Percentiles rank a stretch among this genome's conserved stretches.
Conservation (phyloP, 2,329 filamentous ascomycete species). For the Clarireedia monteithiana region DNA sequence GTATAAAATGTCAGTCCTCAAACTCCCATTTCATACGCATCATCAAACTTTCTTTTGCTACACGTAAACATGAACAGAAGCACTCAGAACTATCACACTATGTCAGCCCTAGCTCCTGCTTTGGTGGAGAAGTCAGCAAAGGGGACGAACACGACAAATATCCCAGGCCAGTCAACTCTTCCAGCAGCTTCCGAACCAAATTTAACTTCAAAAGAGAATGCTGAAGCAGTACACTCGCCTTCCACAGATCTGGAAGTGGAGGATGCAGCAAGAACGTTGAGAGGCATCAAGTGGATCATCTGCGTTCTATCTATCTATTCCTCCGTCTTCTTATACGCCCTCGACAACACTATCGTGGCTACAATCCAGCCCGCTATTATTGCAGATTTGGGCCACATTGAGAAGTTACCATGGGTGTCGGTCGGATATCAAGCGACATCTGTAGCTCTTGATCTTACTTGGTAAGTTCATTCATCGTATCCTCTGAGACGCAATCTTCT, state of each 20-base stretch:
- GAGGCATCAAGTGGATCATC: not conserved
- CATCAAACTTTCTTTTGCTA: not conserved
- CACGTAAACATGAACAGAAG: not conserved
- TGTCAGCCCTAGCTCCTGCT: not conserved
- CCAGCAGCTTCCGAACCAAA: not conserved
- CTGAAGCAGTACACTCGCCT: not conserved
- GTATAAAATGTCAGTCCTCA: not conserved
- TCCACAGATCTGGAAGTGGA: not conserved
- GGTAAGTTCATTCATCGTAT: slow-evolving; percentile 28
- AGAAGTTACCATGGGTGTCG: slow-evolving; percentile 34
- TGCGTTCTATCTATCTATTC: not conserved
- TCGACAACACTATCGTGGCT: slow-evolving; percentile 19
- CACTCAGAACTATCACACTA: not conserved
- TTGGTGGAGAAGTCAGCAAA: not conserved
- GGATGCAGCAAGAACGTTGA: not conserved
- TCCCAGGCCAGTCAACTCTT: not conserved
- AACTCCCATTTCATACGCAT: not conserved
- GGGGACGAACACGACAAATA: not conserved
- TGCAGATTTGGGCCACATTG: slow-evolving; percentile 30
- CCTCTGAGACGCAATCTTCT: not conserved
- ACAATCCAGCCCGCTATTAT: slow-evolving; percentile 35
- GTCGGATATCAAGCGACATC: slow-evolving; percentile 14
- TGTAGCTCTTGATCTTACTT: slow-evolving; percentile 16
- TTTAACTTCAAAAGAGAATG: not conserved
- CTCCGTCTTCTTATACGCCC: not conserved